Evolutionary conservation across 2,329 filamentous ascomycete species (phyloP), one percentile per base, ranked within the genome.

Genomic region (Ophiostoma himal-ulmi): DNA sequence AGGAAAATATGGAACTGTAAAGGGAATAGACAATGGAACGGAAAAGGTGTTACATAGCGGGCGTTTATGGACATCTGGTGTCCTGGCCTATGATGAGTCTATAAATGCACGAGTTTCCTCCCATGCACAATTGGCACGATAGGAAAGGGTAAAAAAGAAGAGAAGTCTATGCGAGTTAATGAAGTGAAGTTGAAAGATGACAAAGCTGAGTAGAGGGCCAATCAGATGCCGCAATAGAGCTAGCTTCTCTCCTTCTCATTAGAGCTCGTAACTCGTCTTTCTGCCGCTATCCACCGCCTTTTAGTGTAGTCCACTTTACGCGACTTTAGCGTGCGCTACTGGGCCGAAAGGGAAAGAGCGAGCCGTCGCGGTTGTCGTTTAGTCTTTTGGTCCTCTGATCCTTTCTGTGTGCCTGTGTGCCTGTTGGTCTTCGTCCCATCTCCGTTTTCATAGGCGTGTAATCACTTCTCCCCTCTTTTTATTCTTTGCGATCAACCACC

Each of bases 251-350:
- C 14, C 22, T 34, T 30, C 54, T 5, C 6, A 26, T 20, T 52
- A 10, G n/a, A 62, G 67, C 60, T 60, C n/a, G 11, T 6, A n/a
- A 48, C 8, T 34, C 39, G n/a, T 57, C 22, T 52, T 71, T 73
- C 70, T 73, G 72, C 70, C 72, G 68, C 1, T 5, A 20, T 3
- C 39, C 41, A 71, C 72, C 72, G 72, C 70, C 57, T 54, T 20
- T 17, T 1, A 26, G 26, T 17, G 26, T 13, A 39, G 67, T 60
- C 48, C 71, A 73, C 73, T 74, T 73, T 71, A 74, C 70, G 69
- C 68, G 72, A 70, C 70, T 68, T 69, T 67, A 36, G 66, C 30
- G 69, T 67, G 65, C 39, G 52, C 64, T 41, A 41, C 37, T 48
- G 39, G 66, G 41, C 39, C 41, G 26, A 44, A 48, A 30, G 26